phyloP scores from a whole-genome alignment of 169 alveolate species.

The Cryptosporidium muris region DNA sequence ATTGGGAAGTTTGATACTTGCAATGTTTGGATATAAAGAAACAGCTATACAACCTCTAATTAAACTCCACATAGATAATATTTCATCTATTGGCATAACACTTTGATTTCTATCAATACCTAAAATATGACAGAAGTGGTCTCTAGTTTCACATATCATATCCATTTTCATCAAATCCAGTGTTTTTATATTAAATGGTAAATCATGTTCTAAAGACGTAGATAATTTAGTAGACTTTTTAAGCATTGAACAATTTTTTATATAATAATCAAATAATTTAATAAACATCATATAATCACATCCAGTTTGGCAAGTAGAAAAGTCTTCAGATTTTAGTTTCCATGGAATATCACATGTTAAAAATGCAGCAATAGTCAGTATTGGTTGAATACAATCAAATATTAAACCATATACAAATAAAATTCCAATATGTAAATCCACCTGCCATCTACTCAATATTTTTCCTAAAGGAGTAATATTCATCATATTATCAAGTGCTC shows the following conservation, averaged over 20 bases:
- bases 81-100: conserved; percentile 10
- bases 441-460: conserved; percentile 68
- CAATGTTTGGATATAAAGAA: conserved; percentile 45
- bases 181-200: conserved; percentile 46
- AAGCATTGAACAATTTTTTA: neutral
- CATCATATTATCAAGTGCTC: conserved; percentile 40
- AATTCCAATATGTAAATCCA: conserved; percentile 70
- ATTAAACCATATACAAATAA: conserved; percentile 56
- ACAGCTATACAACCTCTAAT: conserved; percentile 48
- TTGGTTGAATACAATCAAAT: conserved; percentile 60
- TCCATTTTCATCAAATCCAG: conserved; percentile 56
- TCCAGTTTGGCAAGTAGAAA: neutral
- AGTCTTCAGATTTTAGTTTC: conserved; percentile 10
- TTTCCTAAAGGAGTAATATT: conserved; percentile 70
- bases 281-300: conserved; percentile 65
- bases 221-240: neutral
- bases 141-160: conserved; percentile 32
- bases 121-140: conserved; percentile 13
- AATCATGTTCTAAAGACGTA: neutral
- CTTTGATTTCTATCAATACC: neutral
- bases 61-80: conserved; percentile 50
- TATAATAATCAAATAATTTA: conserved; percentile 34
- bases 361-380: conserved; percentile 55
- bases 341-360: conserved; percentile 69
- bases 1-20: conserved; percentile 53